Conservation (phyloP, 2,329 filamentous ascomycete species). For the Alternaria hordeiaustralica region DNA sequence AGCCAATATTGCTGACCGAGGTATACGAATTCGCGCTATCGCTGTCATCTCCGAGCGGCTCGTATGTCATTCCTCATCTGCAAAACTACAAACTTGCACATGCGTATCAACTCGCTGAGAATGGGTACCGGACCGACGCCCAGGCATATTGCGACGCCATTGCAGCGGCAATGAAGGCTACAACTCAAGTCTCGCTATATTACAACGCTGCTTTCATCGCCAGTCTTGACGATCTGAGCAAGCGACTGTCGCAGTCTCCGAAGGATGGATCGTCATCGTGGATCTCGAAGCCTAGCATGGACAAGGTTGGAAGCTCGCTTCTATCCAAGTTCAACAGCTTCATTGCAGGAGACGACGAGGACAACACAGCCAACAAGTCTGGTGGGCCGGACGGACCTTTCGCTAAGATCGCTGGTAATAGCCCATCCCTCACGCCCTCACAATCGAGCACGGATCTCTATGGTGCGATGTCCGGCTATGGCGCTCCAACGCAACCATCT, state of each 20-base stretch:
- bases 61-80: conserved; percentile 76
- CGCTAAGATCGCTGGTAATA: conserved; percentile 75
- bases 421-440: conserved; percentile 60
- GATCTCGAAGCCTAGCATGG: conserved; percentile 95
- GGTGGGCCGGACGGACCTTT: conserved; percentile 75
- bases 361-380: conserved; percentile 65
- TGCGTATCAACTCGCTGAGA: conserved; percentile 81
- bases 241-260: conserved; percentile 82
- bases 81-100: conserved; percentile 91
- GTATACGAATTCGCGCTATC: conserved; percentile 90
- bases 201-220: conserved; percentile 77
- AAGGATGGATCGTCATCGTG: conserved; percentile 82
- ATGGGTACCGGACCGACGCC: conserved; percentile 81
- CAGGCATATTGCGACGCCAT: conserved; percentile 92
- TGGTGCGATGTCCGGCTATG: conserved; percentile 67
- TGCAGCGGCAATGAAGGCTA: conserved; percentile 74
- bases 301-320: conserved; percentile 89
- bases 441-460: conserved; percentile 76
- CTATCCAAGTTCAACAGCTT: conserved; percentile 97
- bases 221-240: conserved; percentile 81
- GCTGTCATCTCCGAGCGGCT: conserved; percentile 62
- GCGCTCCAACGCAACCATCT: conserved; percentile 31
- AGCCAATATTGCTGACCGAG: conserved; percentile 92
- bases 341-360: conserved; percentile 86
- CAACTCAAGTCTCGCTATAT: conserved; percentile 85